Evolutionary conservation across 108 stramenopile genomes (phyloP).

Genomic region (Cyclostephanos tholiformis): DNA sequence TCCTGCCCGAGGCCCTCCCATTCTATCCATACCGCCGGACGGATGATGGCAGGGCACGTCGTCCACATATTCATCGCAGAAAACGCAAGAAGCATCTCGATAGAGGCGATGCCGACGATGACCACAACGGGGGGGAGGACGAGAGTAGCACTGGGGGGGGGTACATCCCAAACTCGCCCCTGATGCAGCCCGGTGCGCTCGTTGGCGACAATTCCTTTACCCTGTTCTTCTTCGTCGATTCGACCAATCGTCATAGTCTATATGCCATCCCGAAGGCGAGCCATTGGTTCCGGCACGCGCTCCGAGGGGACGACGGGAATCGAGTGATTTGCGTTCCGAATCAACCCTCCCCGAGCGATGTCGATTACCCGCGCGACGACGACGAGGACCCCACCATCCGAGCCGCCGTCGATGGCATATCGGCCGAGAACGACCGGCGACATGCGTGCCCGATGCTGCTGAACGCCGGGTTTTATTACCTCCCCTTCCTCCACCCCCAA

Average conservation of each 20-base stretch:
- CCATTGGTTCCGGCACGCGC: conserved; percentile 39
- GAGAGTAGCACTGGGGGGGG: background rate
- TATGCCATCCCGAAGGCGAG: conserved; percentile 36
- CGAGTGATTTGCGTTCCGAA: conserved; percentile 45
- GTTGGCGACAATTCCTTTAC: conserved; percentile 16
- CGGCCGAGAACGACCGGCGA: background rate
- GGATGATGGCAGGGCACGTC: background rate
- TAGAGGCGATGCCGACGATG: background rate
- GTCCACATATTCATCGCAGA: background rate
- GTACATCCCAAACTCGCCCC: background rate
- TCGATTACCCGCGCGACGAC: background rate
- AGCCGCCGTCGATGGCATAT: background rate
- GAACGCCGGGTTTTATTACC: conserved; percentile 35
- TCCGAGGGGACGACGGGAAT: conserved; percentile 12
- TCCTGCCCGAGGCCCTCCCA: conserved; percentile 22
- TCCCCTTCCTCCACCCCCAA: conserved; percentile 31
- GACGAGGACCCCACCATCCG: background rate
- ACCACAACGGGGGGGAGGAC: background rate
- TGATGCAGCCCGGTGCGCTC: background rate
- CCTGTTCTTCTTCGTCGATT: conserved; percentile 46
- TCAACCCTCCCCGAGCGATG: conserved; percentile 22
- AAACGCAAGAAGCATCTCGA: background rate
- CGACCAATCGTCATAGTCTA: conserved; percentile 43
- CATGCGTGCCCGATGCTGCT: conserved; percentile 10
- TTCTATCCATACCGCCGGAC: conserved; percentile 20